phyloP scores from a whole-genome alignment of 768 basidiomycete genomes.

The Suillus lakei region DNA sequence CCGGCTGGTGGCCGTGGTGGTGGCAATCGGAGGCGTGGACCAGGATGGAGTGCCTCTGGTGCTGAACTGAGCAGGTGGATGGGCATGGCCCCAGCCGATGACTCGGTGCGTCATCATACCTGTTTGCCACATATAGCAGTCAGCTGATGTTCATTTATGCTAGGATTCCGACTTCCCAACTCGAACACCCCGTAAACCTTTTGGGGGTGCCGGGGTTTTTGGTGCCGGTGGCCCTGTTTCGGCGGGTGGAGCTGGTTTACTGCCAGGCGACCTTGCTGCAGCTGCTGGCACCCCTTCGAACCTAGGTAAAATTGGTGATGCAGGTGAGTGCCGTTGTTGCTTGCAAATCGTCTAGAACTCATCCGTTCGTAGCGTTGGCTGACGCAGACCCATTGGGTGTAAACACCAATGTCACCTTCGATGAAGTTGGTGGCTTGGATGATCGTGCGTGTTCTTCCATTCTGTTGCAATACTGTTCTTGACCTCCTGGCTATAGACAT shows the following conservation, averaged over 20 bases:
- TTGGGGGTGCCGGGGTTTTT: conserved; percentile 56
- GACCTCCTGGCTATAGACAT: conserved; percentile 63
- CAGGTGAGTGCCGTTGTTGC: conserved; percentile 46
- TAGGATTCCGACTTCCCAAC: conserved; percentile 77
- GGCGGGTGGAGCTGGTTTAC: conserved; percentile 57
- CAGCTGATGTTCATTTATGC: conserved; percentile 8
- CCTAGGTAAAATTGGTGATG: conserved; percentile 82
- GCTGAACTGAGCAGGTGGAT: conserved; percentile 81
- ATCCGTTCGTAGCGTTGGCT: conserved; percentile 64
- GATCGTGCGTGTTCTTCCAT: conserved; percentile 62
- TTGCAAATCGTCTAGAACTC: conserved; percentile 18
- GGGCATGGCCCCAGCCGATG: conserved; percentile 70
- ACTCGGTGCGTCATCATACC: conserved; percentile 57
- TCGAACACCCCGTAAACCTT: conserved; percentile 71
- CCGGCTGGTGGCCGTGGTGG: conserved; percentile 42
- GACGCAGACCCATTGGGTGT: conserved; percentile 97
- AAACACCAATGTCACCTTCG: conserved; percentile 92
- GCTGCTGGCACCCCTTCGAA: conserved; percentile 84
- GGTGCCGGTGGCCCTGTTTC: conserved; percentile 47
- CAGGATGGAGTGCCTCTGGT: conserved; percentile 81
- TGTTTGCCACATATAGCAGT: neutral
- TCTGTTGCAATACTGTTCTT: neutral
- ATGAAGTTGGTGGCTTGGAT: conserved; percentile 95
- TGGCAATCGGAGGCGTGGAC: conserved; percentile 48
- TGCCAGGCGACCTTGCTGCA: conserved; percentile 63